Evolutionary conservation across 2,329 filamentous ascomycete species (phyloP), one percentile per base, ranked within the genome.

Genomic region (Aspergillus melleus): DNA sequence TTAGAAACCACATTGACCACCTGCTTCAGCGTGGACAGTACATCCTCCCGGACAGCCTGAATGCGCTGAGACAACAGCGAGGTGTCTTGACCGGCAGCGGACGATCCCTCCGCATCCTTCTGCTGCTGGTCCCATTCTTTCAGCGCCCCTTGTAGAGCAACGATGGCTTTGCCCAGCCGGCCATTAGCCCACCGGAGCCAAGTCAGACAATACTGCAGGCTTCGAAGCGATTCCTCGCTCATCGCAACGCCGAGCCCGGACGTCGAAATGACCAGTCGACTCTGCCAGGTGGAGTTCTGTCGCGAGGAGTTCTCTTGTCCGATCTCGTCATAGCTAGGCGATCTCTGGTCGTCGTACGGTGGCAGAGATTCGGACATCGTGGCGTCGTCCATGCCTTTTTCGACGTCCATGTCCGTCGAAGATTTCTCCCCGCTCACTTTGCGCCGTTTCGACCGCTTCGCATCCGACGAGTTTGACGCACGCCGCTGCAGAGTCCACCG

Each of bases 181-280:
- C 86, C 87, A 62, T 96, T 96, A 1, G 91, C 91, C 83, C 88
- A 90, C 26, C 88, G 85, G 51, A 98, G 80, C 83, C 92, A 90
- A 24, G 84, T 84, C 2, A 98, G 80, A 64, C 93, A 97, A 68
- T 92, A 94, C 68, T 91, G 92, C 47, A 99, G 80, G 62, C 90
- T 95, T 54, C 88, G 86, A 9, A 97, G 79, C 22, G 91, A 96
- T 70, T 95, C 90, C 19, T 96, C 90, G 69, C 90, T 96, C 84
- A 99, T 92, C 1, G 95, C 92, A 16, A 96, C 89, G 64, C 92
- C 92, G 0, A 98, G 83, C 0, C 92, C 94, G 0, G 92, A 96
- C 0, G 94, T 97, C 5, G 91, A 93, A 73, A 96, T 90, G 66
- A 96, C 90, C 19, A 97, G 81, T 14, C 92, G 88, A 11, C 90